A percentile compares a stretch with the other conserved stretches of the same genome.
Evolutionary conservation across 495 filamentous ascomycete genomes (phyloP).

Genomic region (Immersiella caudata): DNA sequence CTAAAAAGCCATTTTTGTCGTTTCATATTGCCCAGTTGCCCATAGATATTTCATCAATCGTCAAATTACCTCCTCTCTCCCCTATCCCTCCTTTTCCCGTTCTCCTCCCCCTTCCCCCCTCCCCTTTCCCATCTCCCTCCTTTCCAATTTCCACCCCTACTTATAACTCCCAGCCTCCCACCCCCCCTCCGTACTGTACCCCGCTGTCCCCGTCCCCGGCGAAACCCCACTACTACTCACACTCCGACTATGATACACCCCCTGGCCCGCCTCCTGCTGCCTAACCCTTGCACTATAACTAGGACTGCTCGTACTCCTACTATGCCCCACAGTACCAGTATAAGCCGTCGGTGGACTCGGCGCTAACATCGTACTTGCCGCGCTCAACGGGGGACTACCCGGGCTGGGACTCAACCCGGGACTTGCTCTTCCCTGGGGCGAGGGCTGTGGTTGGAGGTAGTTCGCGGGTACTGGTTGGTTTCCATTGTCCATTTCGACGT

Average conservation of each 20-base stretch:
- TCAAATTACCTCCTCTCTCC: background rate
- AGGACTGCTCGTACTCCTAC: conserved; percentile 11
- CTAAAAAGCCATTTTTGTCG: background rate
- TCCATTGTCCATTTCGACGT: background rate
- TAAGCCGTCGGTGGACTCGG: background rate
- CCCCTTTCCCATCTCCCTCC: background rate
- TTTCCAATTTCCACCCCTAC: background rate
- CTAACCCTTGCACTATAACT: conserved; percentile 7
- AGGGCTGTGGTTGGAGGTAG: background rate
- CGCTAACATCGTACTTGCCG: background rate
- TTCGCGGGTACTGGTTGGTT: background rate
- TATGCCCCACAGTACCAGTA: background rate
- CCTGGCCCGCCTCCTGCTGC: background rate
- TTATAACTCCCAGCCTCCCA: conserved; percentile 8
- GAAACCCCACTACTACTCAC: conserved; percentile 13
- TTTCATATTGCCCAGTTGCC: background rate
- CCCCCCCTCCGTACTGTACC: conserved; percentile 6
- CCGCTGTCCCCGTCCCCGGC: background rate
- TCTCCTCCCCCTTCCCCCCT: background rate
- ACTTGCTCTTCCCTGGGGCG: background rate
- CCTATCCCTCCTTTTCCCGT: background rate
- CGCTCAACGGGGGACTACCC: background rate
- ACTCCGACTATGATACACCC: conserved; percentile 10
- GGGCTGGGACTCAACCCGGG: background rate
- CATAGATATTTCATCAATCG: background rate